Evolutionary conservation across 805 yeast genomes (phyloP).

Genomic region (Ogataea populi-albae): DNA sequence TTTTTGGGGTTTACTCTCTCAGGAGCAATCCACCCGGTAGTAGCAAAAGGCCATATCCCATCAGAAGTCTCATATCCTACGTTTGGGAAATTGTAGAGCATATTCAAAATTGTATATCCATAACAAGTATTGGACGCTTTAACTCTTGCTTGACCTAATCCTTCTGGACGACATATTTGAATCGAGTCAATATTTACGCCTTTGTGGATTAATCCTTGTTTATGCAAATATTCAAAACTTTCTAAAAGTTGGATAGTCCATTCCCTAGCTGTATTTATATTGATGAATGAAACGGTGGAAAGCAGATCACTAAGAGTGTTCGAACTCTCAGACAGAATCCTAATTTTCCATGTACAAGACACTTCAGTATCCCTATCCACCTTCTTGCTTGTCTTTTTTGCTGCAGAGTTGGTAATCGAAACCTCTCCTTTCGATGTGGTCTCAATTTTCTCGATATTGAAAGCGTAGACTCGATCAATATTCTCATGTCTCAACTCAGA

Average conservation of each 20-base stretch:
- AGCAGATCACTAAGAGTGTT: constrained; percentile 62
- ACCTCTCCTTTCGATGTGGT: constrained; percentile 28
- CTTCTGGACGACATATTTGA: constrained; percentile 47
- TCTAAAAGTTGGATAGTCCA: constrained; percentile 89
- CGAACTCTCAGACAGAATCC: constrained; percentile 63
- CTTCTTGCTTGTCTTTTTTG: constrained; percentile 32
- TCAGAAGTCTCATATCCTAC: constrained; percentile 18
- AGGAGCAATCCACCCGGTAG: constrained; percentile 73
- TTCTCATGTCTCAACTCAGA: constrained; percentile 61
- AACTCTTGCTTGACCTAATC: constrained; percentile 53
- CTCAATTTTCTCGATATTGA: constrained; percentile 60
- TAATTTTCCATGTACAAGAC: constrained; percentile 59
- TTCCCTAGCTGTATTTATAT: constrained; percentile 71
- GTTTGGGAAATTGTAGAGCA: constrained; percentile 34
- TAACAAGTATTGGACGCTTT: constrained; percentile 61
- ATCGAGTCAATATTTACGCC: constrained; percentile 61
- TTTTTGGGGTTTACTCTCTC: constrained; percentile 44
- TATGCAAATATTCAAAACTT: constrained; percentile 80
- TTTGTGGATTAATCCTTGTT: constrained; percentile 78
- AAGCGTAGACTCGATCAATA: constrained; percentile 64
- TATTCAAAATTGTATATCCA: constrained; percentile 46
- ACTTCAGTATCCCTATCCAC: constrained; percentile 17
- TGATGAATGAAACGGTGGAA: constrained; percentile 62
- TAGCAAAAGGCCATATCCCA: constrained; percentile 27
- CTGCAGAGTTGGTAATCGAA: constrained; percentile 32